A percentile compares a stretch with the other conserved stretches of the same genome.
Evolutionary conservation across 805 yeast species (phyloP).

Genomic region (Starmerella cellae): DNA sequence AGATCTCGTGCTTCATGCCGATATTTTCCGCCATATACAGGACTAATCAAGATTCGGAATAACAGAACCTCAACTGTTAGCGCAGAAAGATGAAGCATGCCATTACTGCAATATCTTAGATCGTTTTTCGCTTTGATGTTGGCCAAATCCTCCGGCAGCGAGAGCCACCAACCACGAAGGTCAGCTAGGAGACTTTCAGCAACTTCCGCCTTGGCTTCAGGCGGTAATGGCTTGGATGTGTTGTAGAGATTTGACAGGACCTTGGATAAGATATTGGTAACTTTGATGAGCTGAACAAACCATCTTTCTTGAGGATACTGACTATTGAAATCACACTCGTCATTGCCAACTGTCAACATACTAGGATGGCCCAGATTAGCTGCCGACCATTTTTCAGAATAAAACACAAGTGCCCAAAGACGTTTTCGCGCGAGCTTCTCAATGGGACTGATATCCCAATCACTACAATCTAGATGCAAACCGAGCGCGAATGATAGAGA

Average conservation of each 20-base stretch:
- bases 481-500: constrained; percentile 26
- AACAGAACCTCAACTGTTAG: constrained; percentile 25
- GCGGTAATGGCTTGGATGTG: constrained; percentile 3
- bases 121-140: constrained; percentile 21
- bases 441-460: constrained; percentile 27
- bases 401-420: constrained; percentile 28
- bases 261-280: constrained; percentile 23
- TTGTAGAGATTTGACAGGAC: constrained; percentile 22
- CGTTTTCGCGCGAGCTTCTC: constrained; percentile 26
- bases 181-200: constrained; percentile 13
- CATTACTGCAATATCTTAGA: constrained; percentile 25
- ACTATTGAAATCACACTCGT: constrained; percentile 8
- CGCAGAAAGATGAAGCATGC: constrained; percentile 23
- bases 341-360: constrained; percentile 3
- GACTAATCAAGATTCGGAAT: constrained; percentile 22
- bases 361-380: constrained; percentile 27
- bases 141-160: constrained; percentile 21
- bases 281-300: constrained; percentile 22
- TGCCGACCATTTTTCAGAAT: constrained; percentile 29
- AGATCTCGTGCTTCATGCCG: constrained; percentile 24
- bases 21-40: constrained; percentile 18
- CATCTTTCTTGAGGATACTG: constrained; percentile 22
- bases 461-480: constrained; percentile 27
- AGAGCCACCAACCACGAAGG: constrained; percentile 21
- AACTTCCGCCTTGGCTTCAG: constrained; percentile 8